phyloP scores from a whole-genome alignment of 2,329 filamentous ascomycete genomes.

The Parastagonospora avenae region DNA sequence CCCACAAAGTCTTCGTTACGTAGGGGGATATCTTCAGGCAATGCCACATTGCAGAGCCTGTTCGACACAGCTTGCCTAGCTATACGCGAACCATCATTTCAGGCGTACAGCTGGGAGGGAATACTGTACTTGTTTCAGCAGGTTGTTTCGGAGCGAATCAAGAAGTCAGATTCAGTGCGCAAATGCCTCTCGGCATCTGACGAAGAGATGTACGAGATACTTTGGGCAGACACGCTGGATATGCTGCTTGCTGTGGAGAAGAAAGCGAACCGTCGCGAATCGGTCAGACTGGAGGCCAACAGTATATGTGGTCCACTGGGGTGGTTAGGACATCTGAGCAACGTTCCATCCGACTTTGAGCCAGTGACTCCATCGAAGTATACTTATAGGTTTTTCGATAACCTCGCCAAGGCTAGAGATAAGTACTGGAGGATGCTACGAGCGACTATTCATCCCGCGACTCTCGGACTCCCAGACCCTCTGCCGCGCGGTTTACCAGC shows the following conservation, averaged over 20 bases:
- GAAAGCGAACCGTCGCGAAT: slow-evolving; percentile 16
- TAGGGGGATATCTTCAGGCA: slow-evolving; percentile 28
- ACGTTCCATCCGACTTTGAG: neutral
- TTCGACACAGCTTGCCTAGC: slow-evolving; percentile 37
- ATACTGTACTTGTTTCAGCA: slow-evolving; percentile 25
- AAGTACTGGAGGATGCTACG: slow-evolving; percentile 38
- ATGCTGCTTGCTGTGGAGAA: slow-evolving; percentile 29
- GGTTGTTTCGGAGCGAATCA: slow-evolving; percentile 21
- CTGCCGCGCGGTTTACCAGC: slow-evolving; percentile 44
- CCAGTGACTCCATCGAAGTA: slow-evolving; percentile 24
- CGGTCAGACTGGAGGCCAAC: slow-evolving; percentile 16
- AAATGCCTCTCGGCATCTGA: slow-evolving; percentile 10
- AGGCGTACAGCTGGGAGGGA: slow-evolving; percentile 27
- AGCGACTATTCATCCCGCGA: slow-evolving; percentile 23
- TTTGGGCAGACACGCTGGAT: slow-evolving; percentile 29
- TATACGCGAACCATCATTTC: slow-evolving; percentile 42
- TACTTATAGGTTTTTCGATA: slow-evolving; percentile 42
- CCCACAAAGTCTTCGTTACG: slow-evolving; percentile 9
- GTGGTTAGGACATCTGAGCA: neutral
- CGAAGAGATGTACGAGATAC: slow-evolving; percentile 16
- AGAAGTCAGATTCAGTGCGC: slow-evolving; percentile 10
- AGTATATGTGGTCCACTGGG: slow-evolving; percentile 15
- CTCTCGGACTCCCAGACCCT: slow-evolving; percentile 27
- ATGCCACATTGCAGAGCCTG: slow-evolving; percentile 32
- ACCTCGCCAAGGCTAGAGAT: slow-evolving; percentile 41